phyloP scores from a whole-genome alignment of 164 flowering plant genomes.

The Nymphaea colorata region DNA sequence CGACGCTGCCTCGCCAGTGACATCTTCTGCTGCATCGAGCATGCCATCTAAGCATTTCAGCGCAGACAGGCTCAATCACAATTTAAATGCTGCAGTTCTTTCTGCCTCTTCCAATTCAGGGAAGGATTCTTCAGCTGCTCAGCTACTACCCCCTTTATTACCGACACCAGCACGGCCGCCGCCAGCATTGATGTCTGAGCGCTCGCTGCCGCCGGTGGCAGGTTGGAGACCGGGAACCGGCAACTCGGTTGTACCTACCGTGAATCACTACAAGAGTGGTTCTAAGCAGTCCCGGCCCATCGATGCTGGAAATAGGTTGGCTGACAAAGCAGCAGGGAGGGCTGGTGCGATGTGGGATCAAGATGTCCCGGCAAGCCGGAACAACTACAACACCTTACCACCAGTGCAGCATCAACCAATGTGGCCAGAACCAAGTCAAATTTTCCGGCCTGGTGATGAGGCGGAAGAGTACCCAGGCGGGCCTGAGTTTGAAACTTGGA shows the following conservation, averaged over 20 bases:
- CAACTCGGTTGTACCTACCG: constrained; percentile 6
- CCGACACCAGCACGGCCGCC: constrained; percentile 6
- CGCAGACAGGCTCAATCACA: not conserved
- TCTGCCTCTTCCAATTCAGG: not conserved
- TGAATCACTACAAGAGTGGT: constrained; percentile 19
- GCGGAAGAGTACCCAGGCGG: constrained; percentile 21
- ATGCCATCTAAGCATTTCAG: constrained; percentile 4
- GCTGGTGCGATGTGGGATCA: not conserved
- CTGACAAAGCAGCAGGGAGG: not conserved
- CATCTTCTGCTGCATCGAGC: constrained; percentile 3
- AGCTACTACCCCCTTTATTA: constrained; percentile 2
- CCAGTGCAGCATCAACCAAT: constrained; percentile 10
- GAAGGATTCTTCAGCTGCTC: not conserved
- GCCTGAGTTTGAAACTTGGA: constrained; percentile 44
- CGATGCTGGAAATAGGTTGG: not conserved
- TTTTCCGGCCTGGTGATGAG: constrained; percentile 11
- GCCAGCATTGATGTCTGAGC: constrained; percentile 10
- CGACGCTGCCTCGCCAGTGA: not conserved
- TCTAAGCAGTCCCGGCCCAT: not conserved
- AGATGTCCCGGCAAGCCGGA: constrained; percentile 17
- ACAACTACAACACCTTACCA: constrained; percentile 12
- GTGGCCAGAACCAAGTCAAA: constrained; percentile 5
- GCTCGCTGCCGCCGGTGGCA: not conserved
- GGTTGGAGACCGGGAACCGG: constrained; percentile 8
- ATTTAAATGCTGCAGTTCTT: constrained; percentile 1